phyloP scores from a whole-genome alignment of 257 asterid genomes.

The Ajuga chamaepitys region DNA sequence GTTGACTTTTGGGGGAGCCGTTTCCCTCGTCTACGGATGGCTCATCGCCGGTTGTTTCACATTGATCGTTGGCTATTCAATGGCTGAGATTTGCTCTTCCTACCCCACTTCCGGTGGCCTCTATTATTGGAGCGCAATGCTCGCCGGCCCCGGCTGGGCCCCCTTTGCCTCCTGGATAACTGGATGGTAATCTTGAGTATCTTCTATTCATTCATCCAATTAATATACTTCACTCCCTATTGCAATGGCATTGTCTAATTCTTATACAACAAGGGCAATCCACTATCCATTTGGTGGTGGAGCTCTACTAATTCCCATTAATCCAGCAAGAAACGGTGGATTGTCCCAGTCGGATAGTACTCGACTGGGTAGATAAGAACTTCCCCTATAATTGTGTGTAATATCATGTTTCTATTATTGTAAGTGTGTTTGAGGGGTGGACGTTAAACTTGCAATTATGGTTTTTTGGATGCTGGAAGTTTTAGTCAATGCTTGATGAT shows the following conservation, averaged over 20 bases:
- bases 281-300: too few species aligned
- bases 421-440: background rate
- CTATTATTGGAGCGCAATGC: slow-evolving; percentile 97
- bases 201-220: background rate
- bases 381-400: background rate
- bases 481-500: background rate
- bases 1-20: slow-evolving; percentile 81
- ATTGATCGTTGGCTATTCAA: slow-evolving; percentile 72
- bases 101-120: slow-evolving; percentile 98
- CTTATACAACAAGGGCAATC: background rate
- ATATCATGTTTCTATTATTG: background rate
- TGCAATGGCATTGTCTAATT: background rate
- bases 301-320: too few species aligned
- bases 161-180: slow-evolving; percentile 99
- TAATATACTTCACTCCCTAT: background rate
- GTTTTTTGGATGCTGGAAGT: background rate
- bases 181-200: slow-evolving; percentile 58
- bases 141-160: slow-evolving; percentile 96
- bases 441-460: background rate
- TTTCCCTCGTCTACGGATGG: slow-evolving; percentile 86
- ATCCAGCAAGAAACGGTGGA: too few species aligned
- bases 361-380: too few species aligned
- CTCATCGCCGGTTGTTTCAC: slow-evolving; percentile 74
- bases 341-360: too few species aligned
- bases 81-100: slow-evolving; percentile 98